A percentile compares a stretch with the other conserved stretches of the same genome.
phyloP scores from a whole-genome alignment of 2,329 filamentous ascomycete species.

The Xylaria sp. region DNA sequence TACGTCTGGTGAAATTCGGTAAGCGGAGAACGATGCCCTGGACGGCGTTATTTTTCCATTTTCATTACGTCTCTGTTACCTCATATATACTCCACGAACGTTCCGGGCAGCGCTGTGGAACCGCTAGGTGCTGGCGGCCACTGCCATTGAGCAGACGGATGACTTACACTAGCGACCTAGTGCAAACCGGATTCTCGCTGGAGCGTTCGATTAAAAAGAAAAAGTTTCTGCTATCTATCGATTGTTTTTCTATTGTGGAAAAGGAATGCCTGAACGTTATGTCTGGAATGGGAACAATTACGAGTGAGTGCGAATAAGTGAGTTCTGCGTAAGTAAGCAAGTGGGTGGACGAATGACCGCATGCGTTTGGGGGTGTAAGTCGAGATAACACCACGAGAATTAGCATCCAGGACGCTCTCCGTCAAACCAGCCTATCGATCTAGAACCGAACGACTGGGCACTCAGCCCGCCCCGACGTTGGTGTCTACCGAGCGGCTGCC shows the following conservation, averaged over 20 bases:
- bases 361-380: background rate
- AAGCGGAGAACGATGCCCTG: constrained; percentile 18
- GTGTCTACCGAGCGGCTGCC: constrained; percentile 13
- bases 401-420: constrained; percentile 2
- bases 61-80: constrained; percentile 51
- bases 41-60: constrained; percentile 29
- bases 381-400: background rate
- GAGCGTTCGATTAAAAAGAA: background rate
- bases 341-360: background rate
- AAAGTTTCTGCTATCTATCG: background rate
- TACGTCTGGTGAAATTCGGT: constrained; percentile 26
- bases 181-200: background rate
- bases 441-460: constrained; percentile 23
- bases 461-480: background rate
- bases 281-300: background rate
- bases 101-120: constrained; percentile 14
- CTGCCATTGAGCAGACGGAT: background rate
- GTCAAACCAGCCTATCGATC: constrained; percentile 12
- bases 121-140: background rate
- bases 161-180: background rate
- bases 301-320: background rate
- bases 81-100: constrained; percentile 36
- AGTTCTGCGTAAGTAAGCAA: background rate
- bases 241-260: background rate
- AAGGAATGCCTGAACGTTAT: background rate